Percentiles rank a stretch among this genome's conserved stretches.
phyloP scores from a whole-genome alignment of 805 yeast genomes.

The Sungouiella thailandica region DNA sequence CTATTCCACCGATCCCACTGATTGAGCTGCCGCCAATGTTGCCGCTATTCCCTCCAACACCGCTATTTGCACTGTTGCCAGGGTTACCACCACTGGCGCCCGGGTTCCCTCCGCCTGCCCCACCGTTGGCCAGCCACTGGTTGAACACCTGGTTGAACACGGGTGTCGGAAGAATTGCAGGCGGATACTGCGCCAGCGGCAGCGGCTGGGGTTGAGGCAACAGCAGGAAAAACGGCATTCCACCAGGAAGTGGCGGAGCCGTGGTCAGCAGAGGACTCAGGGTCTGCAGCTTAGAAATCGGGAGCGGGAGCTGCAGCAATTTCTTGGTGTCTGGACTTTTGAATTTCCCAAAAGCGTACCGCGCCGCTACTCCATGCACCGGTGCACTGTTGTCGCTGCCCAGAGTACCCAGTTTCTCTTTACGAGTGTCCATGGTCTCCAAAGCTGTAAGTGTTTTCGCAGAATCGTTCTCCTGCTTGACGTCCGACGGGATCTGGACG shows the following conservation, averaged over 20 bases:
- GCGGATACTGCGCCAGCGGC: slow-evolving; percentile 17
- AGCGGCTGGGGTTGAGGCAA: slow-evolving; percentile 29
- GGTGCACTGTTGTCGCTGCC: slow-evolving; percentile 6
- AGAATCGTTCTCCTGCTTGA: slow-evolving; percentile 29
- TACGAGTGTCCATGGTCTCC: slow-evolving; percentile 15
- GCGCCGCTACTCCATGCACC: slow-evolving; percentile 5
- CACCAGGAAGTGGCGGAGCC: slow-evolving; percentile 33
- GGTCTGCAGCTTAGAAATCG: slow-evolving; percentile 33
- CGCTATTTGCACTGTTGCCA: neutral
- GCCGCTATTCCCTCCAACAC: slow-evolving; percentile 1
- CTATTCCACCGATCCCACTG: too few relatives aligned
- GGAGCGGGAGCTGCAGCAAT: slow-evolving; percentile 26
- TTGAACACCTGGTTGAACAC: slow-evolving; percentile 30
- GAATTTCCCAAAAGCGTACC: slow-evolving; percentile 11
- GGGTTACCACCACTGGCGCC: neutral
- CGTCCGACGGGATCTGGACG: slow-evolving; percentile 59
- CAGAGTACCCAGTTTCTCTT: slow-evolving; percentile 4
- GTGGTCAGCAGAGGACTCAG: slow-evolving; percentile 36
- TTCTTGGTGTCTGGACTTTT: slow-evolving; percentile 13
- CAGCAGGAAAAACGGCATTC: slow-evolving; percentile 16
- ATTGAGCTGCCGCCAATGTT: too few relatives aligned
- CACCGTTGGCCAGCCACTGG: slow-evolving; percentile 16
- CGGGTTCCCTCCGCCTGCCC: neutral
- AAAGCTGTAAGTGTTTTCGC: slow-evolving; percentile 44
- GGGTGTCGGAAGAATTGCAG: slow-evolving; percentile 24